Base-by-base conservation (phyloP, 192 early-diverging fungal genomes). In the Entomortierella parvispora region DNA sequence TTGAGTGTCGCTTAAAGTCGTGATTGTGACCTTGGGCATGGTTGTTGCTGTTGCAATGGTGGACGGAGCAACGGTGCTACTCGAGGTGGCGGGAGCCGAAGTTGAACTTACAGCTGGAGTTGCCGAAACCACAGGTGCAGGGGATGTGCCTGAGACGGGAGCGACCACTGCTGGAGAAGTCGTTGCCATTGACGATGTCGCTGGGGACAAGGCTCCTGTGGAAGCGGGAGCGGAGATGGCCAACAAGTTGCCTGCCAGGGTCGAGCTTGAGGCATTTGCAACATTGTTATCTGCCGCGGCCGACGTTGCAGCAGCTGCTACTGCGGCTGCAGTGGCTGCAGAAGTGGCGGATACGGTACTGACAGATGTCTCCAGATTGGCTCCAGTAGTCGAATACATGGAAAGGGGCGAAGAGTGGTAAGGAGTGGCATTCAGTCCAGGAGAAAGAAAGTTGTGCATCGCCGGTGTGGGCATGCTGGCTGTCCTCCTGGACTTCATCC, bases 21-120 rank as follows among this genome's bases (percentile, higher is more conserved):
- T 77, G 45, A 77, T 77, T 14, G 74, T 77, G 47, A 77, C 60
- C 66, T 68, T 77, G 53, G 74, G 74, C 74, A 68, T 77, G 1
- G 61, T 68, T 18, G 59, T 68, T 0, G 74, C 74, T 0, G 74
- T 77, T 1, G 74, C 74, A 64, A 77, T 77, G 65, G 68, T 77
- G 32, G 74, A 77, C 2, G 74, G 74, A 20, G 74, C 74, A 20
- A 72, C 42, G 28, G 71, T 37, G 31, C 55, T 23, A 34, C 44
- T 46, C 42, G 64, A 45, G n/a, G 62, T 14, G 5, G 81, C 17
- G 25, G 18, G 20, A 29, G 20, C 31, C 8, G 45, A 40, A 9
- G 31, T 50, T 23, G 69, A 51, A 17, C 47, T 37, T 17, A 52
- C 42, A n/a, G 53, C 40, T 18, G 58, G 48, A 29, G 37, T 33